Evolutionary conservation across 2,329 filamentous ascomycete species (phyloP).

Genomic region (Pseudopithomyces chartarum): DNA sequence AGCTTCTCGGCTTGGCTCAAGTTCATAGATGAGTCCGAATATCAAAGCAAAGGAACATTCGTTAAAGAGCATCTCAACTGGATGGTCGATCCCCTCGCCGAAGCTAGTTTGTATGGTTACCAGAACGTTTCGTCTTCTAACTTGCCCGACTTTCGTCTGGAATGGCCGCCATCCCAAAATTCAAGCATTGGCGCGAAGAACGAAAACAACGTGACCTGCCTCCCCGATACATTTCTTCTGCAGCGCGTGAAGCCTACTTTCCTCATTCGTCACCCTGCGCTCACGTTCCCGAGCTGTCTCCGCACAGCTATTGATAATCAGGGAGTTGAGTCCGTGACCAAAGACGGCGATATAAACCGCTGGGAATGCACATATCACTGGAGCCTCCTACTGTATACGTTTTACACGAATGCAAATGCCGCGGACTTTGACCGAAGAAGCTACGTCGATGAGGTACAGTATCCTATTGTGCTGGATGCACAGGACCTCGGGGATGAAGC

Average conservation of each 20-base stretch:
- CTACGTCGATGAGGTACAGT: constrained; percentile 3
- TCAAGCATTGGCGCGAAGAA: background rate
- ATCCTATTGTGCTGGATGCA: constrained; percentile 25
- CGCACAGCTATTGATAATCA: constrained; percentile 23
- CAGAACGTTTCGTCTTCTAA: background rate
- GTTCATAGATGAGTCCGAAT: constrained; percentile 8
- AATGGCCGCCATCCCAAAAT: background rate
- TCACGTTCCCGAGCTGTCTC: constrained; percentile 22
- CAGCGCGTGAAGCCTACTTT: constrained; percentile 17
- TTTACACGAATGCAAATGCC: constrained; percentile 7
- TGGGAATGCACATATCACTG: constrained; percentile 27
- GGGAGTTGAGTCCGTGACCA: constrained; percentile 6
- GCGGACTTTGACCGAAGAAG: background rate
- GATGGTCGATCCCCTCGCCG: constrained; percentile 15
- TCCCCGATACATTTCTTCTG: constrained; percentile 18
- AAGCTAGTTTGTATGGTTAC: constrained; percentile 12
- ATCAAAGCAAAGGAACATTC: constrained; percentile 13
- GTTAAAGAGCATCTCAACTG: constrained; percentile 28
- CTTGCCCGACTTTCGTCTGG: background rate
- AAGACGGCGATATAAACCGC: background rate
- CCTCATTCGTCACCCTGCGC: constrained; percentile 25
- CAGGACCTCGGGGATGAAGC: constrained; percentile 14
- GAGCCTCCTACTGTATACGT: constrained; percentile 18
- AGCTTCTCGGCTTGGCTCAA: constrained; percentile 8
- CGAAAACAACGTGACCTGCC: constrained; percentile 17